Percentiles rank a stretch among this genome's conserved stretches.
Conservation (phyloP, 2,329 filamentous ascomycete species). For the Botrytis deweyae region DNA sequence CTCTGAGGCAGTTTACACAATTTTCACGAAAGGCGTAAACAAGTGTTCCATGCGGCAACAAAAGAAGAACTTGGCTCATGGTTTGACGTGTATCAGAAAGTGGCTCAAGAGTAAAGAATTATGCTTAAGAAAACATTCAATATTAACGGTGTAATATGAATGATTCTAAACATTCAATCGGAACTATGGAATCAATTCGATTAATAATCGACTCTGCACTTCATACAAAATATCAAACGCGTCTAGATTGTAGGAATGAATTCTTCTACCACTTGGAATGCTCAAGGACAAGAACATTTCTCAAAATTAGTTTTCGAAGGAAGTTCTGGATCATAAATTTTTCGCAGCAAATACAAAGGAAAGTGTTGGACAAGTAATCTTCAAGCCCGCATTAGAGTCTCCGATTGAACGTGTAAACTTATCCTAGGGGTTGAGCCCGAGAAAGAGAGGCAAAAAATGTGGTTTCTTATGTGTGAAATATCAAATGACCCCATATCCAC, state of each 20-base stretch:
- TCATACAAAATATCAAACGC: not conserved
- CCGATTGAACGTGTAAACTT: no score
- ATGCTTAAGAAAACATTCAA: no score
- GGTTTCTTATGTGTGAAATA: no score
- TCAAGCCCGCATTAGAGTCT: not conserved
- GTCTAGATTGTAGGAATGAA: not conserved
- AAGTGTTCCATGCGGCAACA: not conserved
- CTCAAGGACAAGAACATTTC: not conserved
- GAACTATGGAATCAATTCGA: not conserved
- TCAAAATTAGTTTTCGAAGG: not conserved
- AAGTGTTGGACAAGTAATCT: not conserved
- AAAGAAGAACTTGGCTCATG: not conserved
- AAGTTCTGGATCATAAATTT: not conserved
- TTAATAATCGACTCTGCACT: not conserved
- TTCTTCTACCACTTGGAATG: not conserved
- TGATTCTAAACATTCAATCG: not conserved
- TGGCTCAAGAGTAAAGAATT: not conserved
- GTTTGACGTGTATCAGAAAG: not conserved
- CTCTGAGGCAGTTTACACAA: not conserved
- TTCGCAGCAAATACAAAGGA: not conserved
- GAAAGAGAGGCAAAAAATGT: no score
- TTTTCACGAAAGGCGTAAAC: not conserved
- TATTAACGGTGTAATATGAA: not conserved
- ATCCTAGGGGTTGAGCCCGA: no score
- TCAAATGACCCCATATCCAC: no score